Evolutionary conservation across 768 basidiomycete genomes (phyloP).

Genomic region (Mycena leptocephala): DNA sequence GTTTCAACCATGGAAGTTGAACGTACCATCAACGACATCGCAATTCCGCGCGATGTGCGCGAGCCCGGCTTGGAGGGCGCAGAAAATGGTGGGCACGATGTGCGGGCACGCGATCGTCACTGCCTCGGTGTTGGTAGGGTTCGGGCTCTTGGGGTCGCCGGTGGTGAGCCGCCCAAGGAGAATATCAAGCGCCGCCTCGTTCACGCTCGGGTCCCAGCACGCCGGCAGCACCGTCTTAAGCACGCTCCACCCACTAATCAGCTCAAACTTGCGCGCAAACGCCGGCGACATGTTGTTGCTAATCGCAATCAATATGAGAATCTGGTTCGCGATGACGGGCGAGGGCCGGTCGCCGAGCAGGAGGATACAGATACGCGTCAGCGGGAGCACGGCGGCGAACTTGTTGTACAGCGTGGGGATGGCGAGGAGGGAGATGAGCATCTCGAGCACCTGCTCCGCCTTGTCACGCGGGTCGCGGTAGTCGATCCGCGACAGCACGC

Average conservation of each 20-base stretch:
- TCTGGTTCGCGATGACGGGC: slow-evolving; percentile 69
- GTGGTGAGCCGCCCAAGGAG: slow-evolving; percentile 68
- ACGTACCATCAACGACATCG: slow-evolving; percentile 45
- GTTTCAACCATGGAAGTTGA: slow-evolving; percentile 27
- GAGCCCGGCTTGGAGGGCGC: slow-evolving; percentile 76
- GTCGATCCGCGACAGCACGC: slow-evolving; percentile 72
- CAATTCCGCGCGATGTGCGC: slow-evolving; percentile 56
- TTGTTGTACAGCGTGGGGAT: slow-evolving; percentile 74
- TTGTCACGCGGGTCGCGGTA: slow-evolving; percentile 66
- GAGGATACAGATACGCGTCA: slow-evolving; percentile 85
- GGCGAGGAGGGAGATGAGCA: slow-evolving; percentile 75
- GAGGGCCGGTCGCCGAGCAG: slow-evolving; percentile 86
- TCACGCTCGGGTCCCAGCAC: slow-evolving; percentile 80
- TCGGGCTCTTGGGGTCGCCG: slow-evolving; percentile 40
- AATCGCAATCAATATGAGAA: slow-evolving; percentile 73
- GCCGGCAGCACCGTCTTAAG: slow-evolving; percentile 78
- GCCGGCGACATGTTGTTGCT: slow-evolving; percentile 69
- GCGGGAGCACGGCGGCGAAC: slow-evolving; percentile 81
- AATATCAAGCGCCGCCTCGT: slow-evolving; percentile 79
- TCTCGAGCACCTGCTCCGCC: slow-evolving; percentile 78
- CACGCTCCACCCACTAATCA: slow-evolving; percentile 88
- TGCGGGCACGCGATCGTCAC: slow-evolving; percentile 70
- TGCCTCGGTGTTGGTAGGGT: slow-evolving; percentile 31
- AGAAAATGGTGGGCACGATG: slow-evolving; percentile 81
- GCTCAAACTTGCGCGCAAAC: slow-evolving; percentile 88